Percentiles rank a stretch among this genome's conserved stretches.
phyloP scores from a whole-genome alignment of 176 grass and related monocot genomes.

The Carex pumila region DNA sequence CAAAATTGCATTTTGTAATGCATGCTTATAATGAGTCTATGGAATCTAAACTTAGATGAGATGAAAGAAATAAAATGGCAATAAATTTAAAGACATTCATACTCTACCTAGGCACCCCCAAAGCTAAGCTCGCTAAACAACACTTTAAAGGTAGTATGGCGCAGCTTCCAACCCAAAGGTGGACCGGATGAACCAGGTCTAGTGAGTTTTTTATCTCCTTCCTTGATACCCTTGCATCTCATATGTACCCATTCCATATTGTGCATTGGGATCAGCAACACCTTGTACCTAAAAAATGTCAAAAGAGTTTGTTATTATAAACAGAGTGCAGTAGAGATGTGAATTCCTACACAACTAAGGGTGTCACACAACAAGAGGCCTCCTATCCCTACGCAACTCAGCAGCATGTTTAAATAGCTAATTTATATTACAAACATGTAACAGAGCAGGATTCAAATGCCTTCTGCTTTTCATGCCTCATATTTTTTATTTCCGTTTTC shows the following conservation, averaged over 20 bases:
- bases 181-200: background rate
- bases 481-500: too few species aligned
- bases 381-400: background rate
- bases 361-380: background rate
- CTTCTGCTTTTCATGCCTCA: too few species aligned
- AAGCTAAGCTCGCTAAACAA: constrained; percentile 8
- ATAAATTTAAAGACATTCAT: background rate
- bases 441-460: too few species aligned
- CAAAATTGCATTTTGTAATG: background rate
- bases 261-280: constrained; percentile 20
- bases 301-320: background rate
- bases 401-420: background rate
- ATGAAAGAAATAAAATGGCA: background rate
- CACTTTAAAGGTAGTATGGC: constrained; percentile 9
- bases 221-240: constrained; percentile 32
- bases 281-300: constrained; percentile 14
- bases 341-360: background rate
- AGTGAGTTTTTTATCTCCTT: constrained; percentile 17
- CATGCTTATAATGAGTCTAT: background rate
- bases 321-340: background rate
- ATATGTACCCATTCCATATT: constrained; percentile 26
- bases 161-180: background rate
- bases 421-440: background rate
- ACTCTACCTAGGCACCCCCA: constrained; percentile 14
- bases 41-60: background rate